Base-by-base conservation (phyloP, 305 asterid species). In the Fraxinus xanthoxyloides region DNA sequence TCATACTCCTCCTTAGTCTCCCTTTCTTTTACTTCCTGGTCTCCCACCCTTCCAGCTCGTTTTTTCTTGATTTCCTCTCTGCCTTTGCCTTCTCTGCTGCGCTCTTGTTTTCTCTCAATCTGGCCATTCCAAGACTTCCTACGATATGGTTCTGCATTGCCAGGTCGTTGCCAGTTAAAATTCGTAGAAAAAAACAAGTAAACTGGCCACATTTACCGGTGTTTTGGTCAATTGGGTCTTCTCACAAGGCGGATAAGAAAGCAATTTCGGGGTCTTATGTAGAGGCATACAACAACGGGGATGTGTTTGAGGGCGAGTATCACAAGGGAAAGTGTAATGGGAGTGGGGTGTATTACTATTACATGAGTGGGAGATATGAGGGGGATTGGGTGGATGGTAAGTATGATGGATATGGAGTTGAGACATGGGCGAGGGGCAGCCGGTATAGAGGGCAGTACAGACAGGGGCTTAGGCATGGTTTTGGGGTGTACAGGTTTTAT, bases 331-430 rank as follows among this genome's bases (percentile, higher is more conserved):
- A 92, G 77, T 91, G 96, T 81, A 92, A 94, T 83, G 98, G 99
- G 15, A 91, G 93, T 87, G 99, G 99, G 76, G 99, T 95, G 24
- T 95, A 94, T 89, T 94, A 94, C 85, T 95, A 95, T 90, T 92
- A 93, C 85, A 92, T 95, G 98, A 94, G 98, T 87, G 98, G 99
- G 69, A 94, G 97, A 85, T 94, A 92, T 82, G 98, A 93, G 54
- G 97, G 98, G 40, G 98, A 93, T 86, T 94, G 97, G 98, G 86
- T 93, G 23, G 98, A 93, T 79, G 98, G 98, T 0, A 94, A 93
- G 87, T 94, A 94, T 82, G 98, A 94, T 78, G 98, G 98, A 28
- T 90, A 88, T 84, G 98, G 98, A 4, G 97, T 95, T 5, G 98
- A 95, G 86, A 93, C 97, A 0, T 95, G 98, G 98, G 97, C 96